Evolutionary conservation across 495 filamentous ascomycete genomes (phyloP).

Genomic region (Halenospora varia): DNA sequence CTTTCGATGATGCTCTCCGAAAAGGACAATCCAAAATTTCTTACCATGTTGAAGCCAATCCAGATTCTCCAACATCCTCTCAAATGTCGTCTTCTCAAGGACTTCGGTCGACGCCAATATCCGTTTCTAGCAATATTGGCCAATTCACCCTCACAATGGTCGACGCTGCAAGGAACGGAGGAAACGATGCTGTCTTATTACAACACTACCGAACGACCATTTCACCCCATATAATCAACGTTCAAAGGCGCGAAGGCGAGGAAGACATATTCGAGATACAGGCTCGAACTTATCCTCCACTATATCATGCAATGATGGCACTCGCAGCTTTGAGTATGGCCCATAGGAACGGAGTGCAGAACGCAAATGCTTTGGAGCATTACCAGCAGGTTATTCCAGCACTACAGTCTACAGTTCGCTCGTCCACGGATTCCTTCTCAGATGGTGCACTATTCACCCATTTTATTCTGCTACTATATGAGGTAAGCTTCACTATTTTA

Average conservation of each 20-base stretch:
- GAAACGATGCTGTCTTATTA: constrained; percentile 35
- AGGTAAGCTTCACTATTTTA: constrained; percentile 34
- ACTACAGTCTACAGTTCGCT: constrained; percentile 41
- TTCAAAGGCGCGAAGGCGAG: not conserved
- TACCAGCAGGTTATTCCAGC: constrained; percentile 51
- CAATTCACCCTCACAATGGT: not conserved
- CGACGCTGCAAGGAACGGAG: constrained; percentile 23
- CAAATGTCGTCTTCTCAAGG: constrained; percentile 5
- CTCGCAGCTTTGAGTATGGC: constrained; percentile 52
- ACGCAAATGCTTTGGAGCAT: constrained; percentile 48
- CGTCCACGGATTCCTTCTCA: constrained; percentile 47
- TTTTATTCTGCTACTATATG: constrained; percentile 57
- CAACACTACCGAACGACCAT: constrained; percentile 42
- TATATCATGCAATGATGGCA: constrained; percentile 59
- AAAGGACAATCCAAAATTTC: constrained; percentile 15
- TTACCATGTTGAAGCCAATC: constrained; percentile 1
- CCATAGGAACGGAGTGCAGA: constrained; percentile 40
- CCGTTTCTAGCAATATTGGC: not conserved
- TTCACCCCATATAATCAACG: constrained; percentile 35
- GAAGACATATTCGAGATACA: constrained; percentile 44
- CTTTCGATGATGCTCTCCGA: constrained; percentile 43
- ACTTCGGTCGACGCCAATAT: not conserved
- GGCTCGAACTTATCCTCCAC: constrained; percentile 44
- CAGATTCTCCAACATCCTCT: constrained; percentile 24
- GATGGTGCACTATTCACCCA: constrained; percentile 56